Evolutionary conservation across 2,329 filamentous ascomycete species (phyloP).

Genomic region (Colletotrichum spaethianum): DNA sequence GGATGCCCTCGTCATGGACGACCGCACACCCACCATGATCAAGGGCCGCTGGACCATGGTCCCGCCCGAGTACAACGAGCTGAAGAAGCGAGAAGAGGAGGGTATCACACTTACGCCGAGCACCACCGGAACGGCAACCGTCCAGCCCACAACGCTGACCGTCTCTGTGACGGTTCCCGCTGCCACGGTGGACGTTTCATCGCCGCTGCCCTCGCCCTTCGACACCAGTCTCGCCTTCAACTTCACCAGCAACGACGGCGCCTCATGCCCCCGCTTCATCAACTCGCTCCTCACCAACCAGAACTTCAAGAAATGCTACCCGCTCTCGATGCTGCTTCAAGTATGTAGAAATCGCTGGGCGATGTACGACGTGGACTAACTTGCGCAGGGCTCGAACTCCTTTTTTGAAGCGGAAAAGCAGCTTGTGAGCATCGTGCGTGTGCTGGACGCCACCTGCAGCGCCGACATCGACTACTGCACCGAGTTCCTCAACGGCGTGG

Average conservation of each 20-base stretch:
- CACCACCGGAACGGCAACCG: slow-evolving; percentile 12
- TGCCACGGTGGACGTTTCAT: slow-evolving; percentile 49
- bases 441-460: slow-evolving; percentile 84
- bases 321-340: slow-evolving; percentile 87
- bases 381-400: slow-evolving; percentile 78
- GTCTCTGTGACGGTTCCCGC: slow-evolving; percentile 42
- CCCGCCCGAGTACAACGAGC: slow-evolving; percentile 32
- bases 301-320: slow-evolving; percentile 82
- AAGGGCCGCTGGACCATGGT: slow-evolving; percentile 44
- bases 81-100: slow-evolving; percentile 47
- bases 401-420: slow-evolving; percentile 88
- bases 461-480: slow-evolving; percentile 78
- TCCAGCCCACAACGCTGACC: slow-evolving; percentile 28
- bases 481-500: slow-evolving; percentile 74
- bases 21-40: slow-evolving; percentile 39
- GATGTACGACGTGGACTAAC: slow-evolving; percentile 43
- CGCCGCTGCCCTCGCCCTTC: slow-evolving; percentile 74
- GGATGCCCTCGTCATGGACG: slow-evolving; percentile 40
- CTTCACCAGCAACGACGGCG: slow-evolving; percentile 67
- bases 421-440: slow-evolving; percentile 78
- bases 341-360: slow-evolving; percentile 59
- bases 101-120: slow-evolving; percentile 37
- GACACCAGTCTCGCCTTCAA: slow-evolving; percentile 75
- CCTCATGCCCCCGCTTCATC: slow-evolving; percentile 78
- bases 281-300: slow-evolving; percentile 74